Conservation (phyloP, 2,329 filamentous ascomycete genomes). For the Claviceps cyperi region DNA sequence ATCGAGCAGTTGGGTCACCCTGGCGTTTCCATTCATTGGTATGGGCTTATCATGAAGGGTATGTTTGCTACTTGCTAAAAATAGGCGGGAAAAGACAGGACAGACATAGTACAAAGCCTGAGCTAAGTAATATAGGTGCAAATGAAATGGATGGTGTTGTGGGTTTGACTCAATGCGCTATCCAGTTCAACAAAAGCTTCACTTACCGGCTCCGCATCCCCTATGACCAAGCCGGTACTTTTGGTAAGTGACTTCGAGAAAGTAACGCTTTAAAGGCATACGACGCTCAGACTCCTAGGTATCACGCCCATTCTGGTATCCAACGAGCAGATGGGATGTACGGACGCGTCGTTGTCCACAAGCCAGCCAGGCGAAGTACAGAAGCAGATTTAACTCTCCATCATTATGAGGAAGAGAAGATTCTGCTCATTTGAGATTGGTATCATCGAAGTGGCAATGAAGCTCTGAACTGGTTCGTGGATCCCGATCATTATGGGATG, state of each 20-base stretch:
- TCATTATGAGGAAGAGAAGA: constrained; percentile 18
- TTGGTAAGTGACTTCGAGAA: constrained; percentile 27
- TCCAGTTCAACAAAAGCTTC: constrained; percentile 37
- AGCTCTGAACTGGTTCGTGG: constrained; percentile 14
- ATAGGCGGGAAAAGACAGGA: not conserved
- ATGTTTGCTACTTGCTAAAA: not conserved
- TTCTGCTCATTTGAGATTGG: constrained; percentile 24
- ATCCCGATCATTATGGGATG: constrained; percentile 7
- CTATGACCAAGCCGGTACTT: constrained; percentile 36
- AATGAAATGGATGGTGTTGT: constrained; percentile 47
- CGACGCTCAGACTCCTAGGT: constrained; percentile 20
- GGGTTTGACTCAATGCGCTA: constrained; percentile 45
- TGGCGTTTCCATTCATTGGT: constrained; percentile 48
- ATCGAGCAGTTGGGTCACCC: constrained; percentile 11
- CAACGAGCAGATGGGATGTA: constrained; percentile 21
- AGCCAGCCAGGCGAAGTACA: constrained; percentile 18
- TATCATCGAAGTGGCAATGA: constrained; percentile 23
- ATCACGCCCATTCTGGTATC: constrained; percentile 46
- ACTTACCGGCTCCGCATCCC: constrained; percentile 43
- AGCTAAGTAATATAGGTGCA: constrained; percentile 22
- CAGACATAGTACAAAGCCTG: not conserved
- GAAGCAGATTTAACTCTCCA: constrained; percentile 5
- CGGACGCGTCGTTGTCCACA: constrained; percentile 19
- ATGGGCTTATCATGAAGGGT: constrained; percentile 51
- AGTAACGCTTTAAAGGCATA: not conserved